Conservation (phyloP, 106 monocot genomes). For the Posidonia australis region DNA sequence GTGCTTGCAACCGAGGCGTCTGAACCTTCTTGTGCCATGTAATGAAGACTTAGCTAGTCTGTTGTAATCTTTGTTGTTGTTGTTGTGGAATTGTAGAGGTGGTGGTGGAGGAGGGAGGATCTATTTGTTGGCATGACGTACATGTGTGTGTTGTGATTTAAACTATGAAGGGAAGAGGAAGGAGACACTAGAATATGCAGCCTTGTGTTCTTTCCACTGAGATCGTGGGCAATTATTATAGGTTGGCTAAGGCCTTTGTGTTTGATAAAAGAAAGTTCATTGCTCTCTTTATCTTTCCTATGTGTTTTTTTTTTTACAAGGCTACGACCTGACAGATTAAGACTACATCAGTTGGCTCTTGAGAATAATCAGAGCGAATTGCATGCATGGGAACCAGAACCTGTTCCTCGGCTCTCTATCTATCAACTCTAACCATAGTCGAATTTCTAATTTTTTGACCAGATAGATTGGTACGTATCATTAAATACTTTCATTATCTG, state of each 20-base stretch:
- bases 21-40: slow-evolving; percentile 63
- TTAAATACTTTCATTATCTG: too few species aligned
- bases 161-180: neutral
- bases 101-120: slow-evolving; percentile 10
- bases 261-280: neutral
- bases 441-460: too few species aligned
- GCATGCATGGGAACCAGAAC: neutral
- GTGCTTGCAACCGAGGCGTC: slow-evolving; percentile 63
- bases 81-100: slow-evolving; percentile 1
- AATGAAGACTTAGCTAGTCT: neutral
- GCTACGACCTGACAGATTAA: too few species aligned
- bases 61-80: neutral
- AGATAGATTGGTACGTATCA: too few species aligned
- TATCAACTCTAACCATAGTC: neutral
- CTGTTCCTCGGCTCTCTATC: neutral
- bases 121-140: slow-evolving; percentile 20
- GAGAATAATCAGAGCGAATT: neutral
- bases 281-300: neutral
- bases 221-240: slow-evolving; percentile 34
- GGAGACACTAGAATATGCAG: slow-evolving; percentile 24
- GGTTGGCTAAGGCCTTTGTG: slow-evolving; percentile 4
- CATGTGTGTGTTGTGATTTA: neutral
- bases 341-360: too few species aligned
- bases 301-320: neutral
- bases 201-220: slow-evolving; percentile 36